Base-by-base conservation (phyloP, 1,284 basidiomycete species). In the Athelia psychrophila region DNA sequence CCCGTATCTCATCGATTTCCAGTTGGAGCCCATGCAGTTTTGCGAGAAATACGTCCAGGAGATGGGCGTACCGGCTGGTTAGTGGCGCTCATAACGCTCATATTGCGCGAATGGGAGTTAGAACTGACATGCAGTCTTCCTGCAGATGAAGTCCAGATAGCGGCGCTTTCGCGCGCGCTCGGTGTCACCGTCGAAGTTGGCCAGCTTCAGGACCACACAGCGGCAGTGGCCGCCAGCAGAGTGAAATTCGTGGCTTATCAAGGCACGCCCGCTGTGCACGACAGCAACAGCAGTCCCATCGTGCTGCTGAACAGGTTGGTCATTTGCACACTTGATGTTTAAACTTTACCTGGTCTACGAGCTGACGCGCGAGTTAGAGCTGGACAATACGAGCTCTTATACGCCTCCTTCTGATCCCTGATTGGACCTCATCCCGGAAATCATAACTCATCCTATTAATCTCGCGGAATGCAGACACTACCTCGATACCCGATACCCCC, bases 71-170 rank as follows among this genome's bases (percentile, higher is more conserved):
- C 92, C 95, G 74, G 92, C 92, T 50, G 88, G 86, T 83, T 53
- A 52, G 71, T 59, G 12, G n/a, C n/a, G n/a, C n/a, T 22, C 30
- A n/a, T 51, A 22, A 20, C 20, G 18, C n/a, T 36, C n/a, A n/a
- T n/a, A n/a, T n/a, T n/a, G n/a, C n/a, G n/a, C n/a, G n/a, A n/a
- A n/a, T 48, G 35, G 24, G 9, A 46, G 32, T 40, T 36, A 27
- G 49, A 18, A 45, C 32, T 47, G 40, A 30, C n/a, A n/a, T n/a
- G n/a, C n/a, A n/a, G n/a, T 50, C 13, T 23, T 8, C 22, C 32
- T 33, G 47, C 60, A 83, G 93, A 95, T 59, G 86, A 95, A 59
- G 84, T 91, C 19, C 89, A 93, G 62, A 89, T 95, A 58, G 82
- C 81, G 52, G 93, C 93, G 1, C 75, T 95, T 8, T 81, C 86